Conservation (phyloP, 2,329 filamentous ascomycete genomes). For the Alternaria arbusti region DNA sequence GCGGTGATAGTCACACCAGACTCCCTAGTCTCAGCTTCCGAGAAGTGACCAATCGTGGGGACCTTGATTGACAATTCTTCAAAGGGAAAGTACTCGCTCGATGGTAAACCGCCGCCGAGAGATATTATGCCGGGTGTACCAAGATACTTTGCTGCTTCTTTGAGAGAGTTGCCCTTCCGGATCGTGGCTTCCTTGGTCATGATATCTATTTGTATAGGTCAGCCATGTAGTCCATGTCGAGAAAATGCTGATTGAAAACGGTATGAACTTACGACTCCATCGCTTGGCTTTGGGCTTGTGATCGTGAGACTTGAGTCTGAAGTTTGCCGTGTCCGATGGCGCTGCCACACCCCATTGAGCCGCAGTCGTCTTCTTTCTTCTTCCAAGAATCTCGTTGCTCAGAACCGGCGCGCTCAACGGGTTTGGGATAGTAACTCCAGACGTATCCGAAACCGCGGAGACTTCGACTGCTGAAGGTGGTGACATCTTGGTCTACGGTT, state of each 20-base stretch:
- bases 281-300: slow-evolving; percentile 77
- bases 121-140: slow-evolving; percentile 86
- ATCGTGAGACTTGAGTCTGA: slow-evolving; percentile 68
- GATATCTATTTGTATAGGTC: slow-evolving; percentile 41
- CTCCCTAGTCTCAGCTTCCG: slow-evolving; percentile 68
- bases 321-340: slow-evolving; percentile 78
- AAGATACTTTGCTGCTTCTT: slow-evolving; percentile 79
- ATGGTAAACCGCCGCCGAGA: slow-evolving; percentile 89
- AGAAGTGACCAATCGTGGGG: slow-evolving; percentile 72
- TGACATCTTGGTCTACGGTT: slow-evolving; percentile 22
- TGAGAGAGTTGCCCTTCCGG: slow-evolving; percentile 67
- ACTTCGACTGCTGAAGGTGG: slow-evolving; percentile 50
- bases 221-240: neutral
- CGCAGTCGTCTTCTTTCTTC: slow-evolving; percentile 73
- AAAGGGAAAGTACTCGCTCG: slow-evolving; percentile 91
- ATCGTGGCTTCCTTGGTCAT: slow-evolving; percentile 62
- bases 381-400: slow-evolving; percentile 69
- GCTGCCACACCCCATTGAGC: slow-evolving; percentile 78
- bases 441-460: slow-evolving; percentile 55
- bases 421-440: slow-evolving; percentile 53
- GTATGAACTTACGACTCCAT: slow-evolving; percentile 76
- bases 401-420: slow-evolving; percentile 59
- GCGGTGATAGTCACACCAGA: slow-evolving; percentile 68
- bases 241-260: neutral
- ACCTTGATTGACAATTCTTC: slow-evolving; percentile 77